Conservation (phyloP, 805 yeast species). For the Candida koratica region DNA sequence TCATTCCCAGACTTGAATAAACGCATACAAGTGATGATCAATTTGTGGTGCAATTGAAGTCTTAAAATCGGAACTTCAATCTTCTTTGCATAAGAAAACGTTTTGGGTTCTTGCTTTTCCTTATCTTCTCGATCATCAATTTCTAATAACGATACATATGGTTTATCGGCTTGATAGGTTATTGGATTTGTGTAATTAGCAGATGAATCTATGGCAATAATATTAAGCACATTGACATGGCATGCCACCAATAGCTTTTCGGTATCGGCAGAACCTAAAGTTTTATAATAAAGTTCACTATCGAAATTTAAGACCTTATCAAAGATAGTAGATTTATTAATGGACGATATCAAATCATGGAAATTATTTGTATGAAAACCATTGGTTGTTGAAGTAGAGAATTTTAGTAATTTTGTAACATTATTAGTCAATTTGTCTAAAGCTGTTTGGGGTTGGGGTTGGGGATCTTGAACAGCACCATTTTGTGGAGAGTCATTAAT, state of each 20-base stretch:
- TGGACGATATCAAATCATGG: constrained; percentile 8
- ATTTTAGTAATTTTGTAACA: constrained; percentile 26
- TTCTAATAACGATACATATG: constrained; percentile 21
- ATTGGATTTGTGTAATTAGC: constrained; percentile 22
- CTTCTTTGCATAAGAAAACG: constrained; percentile 23
- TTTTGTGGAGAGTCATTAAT: constrained; percentile 12
- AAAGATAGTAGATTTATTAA: constrained; percentile 10
- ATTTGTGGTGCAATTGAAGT: constrained; percentile 30
- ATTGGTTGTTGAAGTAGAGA: not conserved
- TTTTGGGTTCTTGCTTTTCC: constrained; percentile 4
- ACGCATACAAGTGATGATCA: constrained; percentile 40
- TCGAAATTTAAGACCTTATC: constrained; percentile 11
- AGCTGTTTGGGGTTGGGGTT: constrained; percentile 23
- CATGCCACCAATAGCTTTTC: constrained; percentile 38
- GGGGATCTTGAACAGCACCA: constrained; percentile 7
- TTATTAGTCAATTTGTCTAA: constrained; percentile 32
- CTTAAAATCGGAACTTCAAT: constrained; percentile 46
- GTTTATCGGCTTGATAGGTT: constrained; percentile 18
- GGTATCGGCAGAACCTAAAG: constrained; percentile 9
- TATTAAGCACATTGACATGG: constrained; percentile 50
- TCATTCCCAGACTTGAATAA: constrained; percentile 26
- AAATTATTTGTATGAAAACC: constrained; percentile 9
- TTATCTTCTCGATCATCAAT: constrained; percentile 5
- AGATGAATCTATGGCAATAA: constrained; percentile 34
- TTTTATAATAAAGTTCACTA: constrained; percentile 7